Base-by-base conservation (phyloP, 2,329 filamentous ascomycete species). In the Monosporascus sp. region DNA sequence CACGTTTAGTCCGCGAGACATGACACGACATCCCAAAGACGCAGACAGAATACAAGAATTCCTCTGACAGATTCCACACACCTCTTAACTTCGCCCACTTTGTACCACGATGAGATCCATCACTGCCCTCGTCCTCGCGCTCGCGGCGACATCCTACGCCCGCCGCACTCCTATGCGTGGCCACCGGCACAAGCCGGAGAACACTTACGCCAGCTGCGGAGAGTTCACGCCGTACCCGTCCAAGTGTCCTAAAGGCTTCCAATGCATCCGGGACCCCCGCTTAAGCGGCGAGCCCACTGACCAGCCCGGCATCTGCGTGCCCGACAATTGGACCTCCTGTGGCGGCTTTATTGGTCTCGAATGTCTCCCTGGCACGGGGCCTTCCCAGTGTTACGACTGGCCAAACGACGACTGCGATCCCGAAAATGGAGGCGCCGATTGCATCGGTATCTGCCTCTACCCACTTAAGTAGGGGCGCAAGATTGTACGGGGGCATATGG, bases 381-480 rank as follows among this genome's bases (percentile, higher is more conserved):
- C 44, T 9, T 14, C 44, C 17, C n/a, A 46, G 44, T 54, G 54
- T 24, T 53, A 46, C 49, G 51, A 54, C 49, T 54, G 50, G 49
- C 55, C 55, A 7, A 38, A 35, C 24, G 55, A 56, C 26, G 38
- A 37, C 18, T 56, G 55, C 52, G 49, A 54, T 31, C 55, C 55
- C 22, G 17, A 52, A 7, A 48, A 52, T 14, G 55, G 55, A 35
- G 55, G 52, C 14, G 31, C 38, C 11, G 49, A 54, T 37, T 56
- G 55, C 31, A 46, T 43, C 18, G 55, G 55, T 1, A 50, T 56
- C 20, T 56, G 55, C 43, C 52, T 56, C 5, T 47, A 51, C 31
- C 52, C 52, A 3, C 52, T 56, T 50, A 47, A 22, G n/a, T 6
- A 20, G 22, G 41, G 11, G n/a, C 11, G 11, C 1, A 44, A 26